Evolutionary conservation across 2,329 filamentous ascomycete genomes (phyloP), one percentile per base, ranked within the genome.

Genomic region (Exophiala sp.): DNA sequence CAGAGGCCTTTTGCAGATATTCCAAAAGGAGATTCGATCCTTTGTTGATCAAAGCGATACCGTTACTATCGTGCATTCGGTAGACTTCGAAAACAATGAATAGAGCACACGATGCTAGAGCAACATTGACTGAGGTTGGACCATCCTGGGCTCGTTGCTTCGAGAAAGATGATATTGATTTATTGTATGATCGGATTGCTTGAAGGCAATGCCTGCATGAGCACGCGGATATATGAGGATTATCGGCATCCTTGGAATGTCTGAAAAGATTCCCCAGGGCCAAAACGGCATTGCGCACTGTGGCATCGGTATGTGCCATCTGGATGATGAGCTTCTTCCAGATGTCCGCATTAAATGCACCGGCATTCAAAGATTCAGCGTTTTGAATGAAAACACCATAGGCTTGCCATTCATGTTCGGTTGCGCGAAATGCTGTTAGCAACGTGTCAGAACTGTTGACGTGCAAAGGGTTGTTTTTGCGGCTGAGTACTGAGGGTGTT

Each of bases 271-370:
- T 59, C 48, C 68, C 68, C 9, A 71, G 62, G 4, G 67, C 58
- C 36, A 68, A 68, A 42, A 71, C 66, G 18, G 68, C 69, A 61
- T 71, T 68, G 67, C 69, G 70, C 1, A 71, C 67, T 1, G 69
- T 67, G 2, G 69, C 67, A 44, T 71, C 69, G 36, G 40, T 61
- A 8, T 63, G 66, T 39, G 66, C 70, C 10, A 69, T 58, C 50
- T 68, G 68, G 2, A 68, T 69, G 8, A 71, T 63, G 18, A 65
- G 54, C 1, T 56, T 66, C 16, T 62, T 57, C 69, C 69, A 71
- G 47, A 71, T 70, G 38, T 65, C 64, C 24, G 62, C 40, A 57
- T 71, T 69, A 9, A 71, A 50, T 3, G 56, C 61, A n/a, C 69
- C 68, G 3, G 67, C 67, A 12, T 71, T 54, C 9, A 58, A 65